Conservation (phyloP, 169 alveolate species). For the Plasmodium falciparum region DNA sequence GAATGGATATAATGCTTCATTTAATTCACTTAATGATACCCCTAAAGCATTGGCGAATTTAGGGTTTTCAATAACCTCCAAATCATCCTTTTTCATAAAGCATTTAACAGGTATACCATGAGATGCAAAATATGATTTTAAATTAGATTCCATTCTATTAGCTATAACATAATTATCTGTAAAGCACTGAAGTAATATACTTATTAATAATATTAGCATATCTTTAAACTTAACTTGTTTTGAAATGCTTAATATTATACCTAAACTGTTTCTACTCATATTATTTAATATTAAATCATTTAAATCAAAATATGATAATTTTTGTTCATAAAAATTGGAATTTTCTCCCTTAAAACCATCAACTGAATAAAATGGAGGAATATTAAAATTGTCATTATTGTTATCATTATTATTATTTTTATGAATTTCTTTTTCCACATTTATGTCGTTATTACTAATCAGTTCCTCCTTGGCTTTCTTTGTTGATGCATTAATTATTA, state of each 20-base stretch:
- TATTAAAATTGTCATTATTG: neutral
- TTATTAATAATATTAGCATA: slow-evolving; percentile 68
- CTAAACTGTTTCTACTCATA: slow-evolving; percentile 62
- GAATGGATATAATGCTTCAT: slow-evolving; percentile 72
- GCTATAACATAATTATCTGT: slow-evolving; percentile 74
- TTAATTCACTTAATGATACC: slow-evolving; percentile 59
- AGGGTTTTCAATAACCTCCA: slow-evolving; percentile 31
- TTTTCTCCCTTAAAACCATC: neutral
- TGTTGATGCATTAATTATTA: neutral
- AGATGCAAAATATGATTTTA: slow-evolving; percentile 27
- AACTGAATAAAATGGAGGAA: neutral
- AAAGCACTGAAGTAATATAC: slow-evolving; percentile 71
- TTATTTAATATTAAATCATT: slow-evolving; percentile 66
- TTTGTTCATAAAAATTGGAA: neutral
- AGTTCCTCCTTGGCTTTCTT: neutral
- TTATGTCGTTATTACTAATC: neutral
- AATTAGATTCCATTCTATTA: slow-evolving; percentile 43
- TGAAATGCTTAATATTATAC: slow-evolving; percentile 70
- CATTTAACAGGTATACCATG: slow-evolving; percentile 70
- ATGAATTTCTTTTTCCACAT: neutral
- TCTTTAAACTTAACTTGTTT: slow-evolving; percentile 75
- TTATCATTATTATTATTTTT: neutral
- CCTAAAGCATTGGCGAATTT: slow-evolving; percentile 62
- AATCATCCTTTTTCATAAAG: slow-evolving; percentile 60
- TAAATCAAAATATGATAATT: slow-evolving; percentile 20